Conservation (phyloP, 805 yeast species). For the Scheffersomyces spartinae region DNA sequence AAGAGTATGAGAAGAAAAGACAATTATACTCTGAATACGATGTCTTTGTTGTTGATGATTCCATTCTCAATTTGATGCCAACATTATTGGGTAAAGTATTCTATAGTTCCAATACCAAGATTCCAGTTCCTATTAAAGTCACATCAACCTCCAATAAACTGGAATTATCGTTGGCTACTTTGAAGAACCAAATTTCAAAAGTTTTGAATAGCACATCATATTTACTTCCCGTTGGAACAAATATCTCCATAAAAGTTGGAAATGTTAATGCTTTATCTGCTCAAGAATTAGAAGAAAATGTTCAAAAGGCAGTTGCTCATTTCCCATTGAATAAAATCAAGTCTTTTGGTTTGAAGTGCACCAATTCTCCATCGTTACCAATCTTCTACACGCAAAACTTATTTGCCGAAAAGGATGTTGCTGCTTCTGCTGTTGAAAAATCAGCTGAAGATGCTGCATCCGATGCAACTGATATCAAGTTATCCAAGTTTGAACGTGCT, state of each 20-base stretch:
- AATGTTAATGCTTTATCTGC: constrained; percentile 18
- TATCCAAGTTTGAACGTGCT: constrained; percentile 60
- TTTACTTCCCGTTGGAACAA: constrained; percentile 64
- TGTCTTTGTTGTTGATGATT: constrained; percentile 76
- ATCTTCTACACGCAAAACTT: constrained; percentile 56
- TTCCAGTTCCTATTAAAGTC: constrained; percentile 57
- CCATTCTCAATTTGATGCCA: constrained; percentile 70
- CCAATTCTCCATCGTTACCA: constrained; percentile 74
- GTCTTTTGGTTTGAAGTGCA: constrained; percentile 54
- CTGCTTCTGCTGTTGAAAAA: constrained; percentile 9
- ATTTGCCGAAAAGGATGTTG: constrained; percentile 38
- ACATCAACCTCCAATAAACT: constrained; percentile 15
- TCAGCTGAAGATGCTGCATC: constrained; percentile 12
- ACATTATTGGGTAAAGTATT: constrained; percentile 73
- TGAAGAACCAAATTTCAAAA: constrained; percentile 48
- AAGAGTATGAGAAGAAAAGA: constrained; percentile 82
- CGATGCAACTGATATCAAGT: constrained; percentile 27
- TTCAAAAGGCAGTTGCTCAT: constrained; percentile 38
- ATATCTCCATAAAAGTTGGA: constrained; percentile 59
- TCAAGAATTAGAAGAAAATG: constrained; percentile 42
- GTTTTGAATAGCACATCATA: constrained; percentile 47
- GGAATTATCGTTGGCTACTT: constrained; percentile 37
- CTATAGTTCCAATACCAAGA: constrained; percentile 40
- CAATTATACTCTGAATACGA: constrained; percentile 59
- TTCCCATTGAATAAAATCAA: constrained; percentile 38